Evolutionary conservation across 495 filamentous ascomycete species (phyloP).

Genomic region (Glutinoglossum americanum): DNA sequence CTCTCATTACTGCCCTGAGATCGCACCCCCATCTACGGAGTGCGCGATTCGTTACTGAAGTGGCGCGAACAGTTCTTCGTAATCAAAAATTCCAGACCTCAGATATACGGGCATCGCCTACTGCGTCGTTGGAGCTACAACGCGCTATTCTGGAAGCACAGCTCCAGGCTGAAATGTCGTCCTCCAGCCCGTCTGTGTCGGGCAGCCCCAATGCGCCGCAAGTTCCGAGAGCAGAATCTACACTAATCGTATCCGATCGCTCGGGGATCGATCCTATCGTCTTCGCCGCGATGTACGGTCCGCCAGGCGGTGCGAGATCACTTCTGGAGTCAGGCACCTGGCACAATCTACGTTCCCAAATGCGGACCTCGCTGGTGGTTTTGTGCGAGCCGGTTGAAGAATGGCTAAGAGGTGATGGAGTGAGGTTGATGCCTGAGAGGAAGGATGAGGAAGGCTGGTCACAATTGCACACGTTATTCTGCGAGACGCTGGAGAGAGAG

Average conservation of each 20-base stretch:
- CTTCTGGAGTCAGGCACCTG: neutral
- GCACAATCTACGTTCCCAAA: neutral
- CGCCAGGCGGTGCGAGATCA: neutral
- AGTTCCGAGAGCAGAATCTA: too few relatives aligned
- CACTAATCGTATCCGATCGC: neutral
- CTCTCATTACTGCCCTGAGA: neutral
- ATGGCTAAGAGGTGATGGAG: neutral
- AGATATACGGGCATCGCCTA: neutral
- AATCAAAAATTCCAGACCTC: neutral
- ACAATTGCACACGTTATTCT: too few relatives aligned
- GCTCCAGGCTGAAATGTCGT: neutral
- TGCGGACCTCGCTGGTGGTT: neutral
- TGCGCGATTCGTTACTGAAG: neutral
- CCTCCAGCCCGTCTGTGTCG: neutral
- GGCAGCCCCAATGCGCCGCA: too few relatives aligned
- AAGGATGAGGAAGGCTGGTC: too few relatives aligned
- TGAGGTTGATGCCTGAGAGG: neutral
- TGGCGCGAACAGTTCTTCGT: neutral
- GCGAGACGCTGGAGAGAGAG: too few relatives aligned
- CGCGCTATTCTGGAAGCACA: neutral
- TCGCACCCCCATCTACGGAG: neutral
- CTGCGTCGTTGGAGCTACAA: neutral
- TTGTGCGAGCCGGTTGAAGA: neutral
- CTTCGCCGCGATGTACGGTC: neutral
- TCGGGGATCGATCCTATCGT: neutral